A percentile compares a stretch with the other conserved stretches of the same genome.
Conservation (phyloP, 148 eudicot species). For the Chenopodium suecicum region DNA sequence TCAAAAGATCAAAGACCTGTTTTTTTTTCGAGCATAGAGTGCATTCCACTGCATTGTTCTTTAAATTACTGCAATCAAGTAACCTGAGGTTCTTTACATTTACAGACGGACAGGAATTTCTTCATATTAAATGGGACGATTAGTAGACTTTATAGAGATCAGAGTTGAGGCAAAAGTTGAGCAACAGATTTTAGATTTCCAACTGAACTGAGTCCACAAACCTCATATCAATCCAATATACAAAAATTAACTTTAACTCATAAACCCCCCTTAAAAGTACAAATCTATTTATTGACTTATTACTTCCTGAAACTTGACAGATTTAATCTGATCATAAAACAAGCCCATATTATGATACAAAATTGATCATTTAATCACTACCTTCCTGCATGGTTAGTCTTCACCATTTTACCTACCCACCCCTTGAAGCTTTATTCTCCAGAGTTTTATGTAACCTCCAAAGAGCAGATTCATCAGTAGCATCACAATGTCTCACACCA, state of each 20-base stretch:
- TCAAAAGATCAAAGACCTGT: neutral
- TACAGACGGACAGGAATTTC: neutral
- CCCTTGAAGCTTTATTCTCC: neutral
- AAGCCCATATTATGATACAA: too few species aligned
- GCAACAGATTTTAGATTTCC: neutral
- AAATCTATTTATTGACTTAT: neutral
- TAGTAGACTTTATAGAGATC: neutral
- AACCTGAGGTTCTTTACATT: neutral
- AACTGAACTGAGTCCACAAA: neutral
- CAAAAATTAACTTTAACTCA: too few species aligned
- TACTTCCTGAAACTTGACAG: neutral
- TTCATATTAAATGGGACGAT: neutral
- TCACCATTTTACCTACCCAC: neutral
- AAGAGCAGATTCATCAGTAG: neutral
- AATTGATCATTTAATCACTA: neutral
- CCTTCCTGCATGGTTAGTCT: neutral
- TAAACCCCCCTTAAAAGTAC: neutral
- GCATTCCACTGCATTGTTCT: neutral
- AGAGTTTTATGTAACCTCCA: neutral
- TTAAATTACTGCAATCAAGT: neutral
- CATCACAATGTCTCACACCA: slow-evolving; percentile 13
- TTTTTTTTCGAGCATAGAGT: too few species aligned
- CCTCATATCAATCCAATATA: neutral
- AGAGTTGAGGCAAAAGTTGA: neutral
- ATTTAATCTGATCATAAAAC: too few species aligned